Evolutionary conservation across 495 filamentous ascomycete genomes (phyloP), one percentile per base, ranked within the genome.

Genomic region (Annulohypoxylon moriforme): DNA sequence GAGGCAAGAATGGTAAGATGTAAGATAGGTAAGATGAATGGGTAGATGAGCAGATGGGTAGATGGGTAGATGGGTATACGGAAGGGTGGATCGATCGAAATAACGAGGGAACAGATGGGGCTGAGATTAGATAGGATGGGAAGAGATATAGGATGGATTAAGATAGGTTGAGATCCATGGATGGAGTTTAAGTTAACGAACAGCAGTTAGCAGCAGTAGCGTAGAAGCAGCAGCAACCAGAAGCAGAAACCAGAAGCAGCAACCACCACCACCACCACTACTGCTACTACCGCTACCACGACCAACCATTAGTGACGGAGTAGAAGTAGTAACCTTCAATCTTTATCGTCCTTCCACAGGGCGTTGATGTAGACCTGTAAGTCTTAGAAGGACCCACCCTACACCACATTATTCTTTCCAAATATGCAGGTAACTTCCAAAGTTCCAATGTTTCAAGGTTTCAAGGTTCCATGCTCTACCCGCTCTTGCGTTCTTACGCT

Each of bases 381-480:
- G 61, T 64, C 61, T 64, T 52, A 58, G 34, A 50, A 50, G 20
- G 61, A 56, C 49, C 61, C 63, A 59, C 63, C 36, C 52, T 59
- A 52, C 47, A 25, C 46, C 10, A 38, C 29, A 25, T 25, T 38
- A n/a, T 40, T 27, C 9, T 33, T 59, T 10, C 34, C 29, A 49
- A 20, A 14, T 52, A 52, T n/a, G 22, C 22, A 24, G 9, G 47
- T 52, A 52, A 52, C 47, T 52, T 11, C 46, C 46, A 13, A 49
- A 11, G 22, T 25, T 29, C 22, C 47, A 40, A 40, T 4, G 27
- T 29, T 29, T 6, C 4, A 9, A 6, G 10, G 27, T 29, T 29
- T 6, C 27, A 29, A 29, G 27, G 27, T 29, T 29, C 27, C 14
- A 9, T 5, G 10, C 27, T 33, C 27, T 18, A 55, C 20, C 50